Evolutionary conservation across 208 protist species (phyloP), one percentile per base, ranked within the genome.

Genomic region (Tritrichomonas foetus): DNA sequence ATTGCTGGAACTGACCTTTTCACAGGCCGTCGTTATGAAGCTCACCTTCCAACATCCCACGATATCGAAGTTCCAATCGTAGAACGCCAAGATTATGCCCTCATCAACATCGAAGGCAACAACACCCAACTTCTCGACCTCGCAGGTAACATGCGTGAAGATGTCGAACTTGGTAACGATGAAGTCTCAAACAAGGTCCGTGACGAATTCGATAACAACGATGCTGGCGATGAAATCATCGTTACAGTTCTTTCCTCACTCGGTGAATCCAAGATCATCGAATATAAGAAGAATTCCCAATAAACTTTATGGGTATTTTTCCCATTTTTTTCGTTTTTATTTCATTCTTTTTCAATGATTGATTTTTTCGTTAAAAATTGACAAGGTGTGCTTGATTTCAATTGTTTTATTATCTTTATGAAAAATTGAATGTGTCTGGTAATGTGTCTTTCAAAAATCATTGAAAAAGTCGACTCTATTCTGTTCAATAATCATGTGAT

Each of bases 1-100:
- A 97, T 99, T 95, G 97, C 97, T 93, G 98, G 96, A 93, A 97
- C 98, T 89, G 98, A 99, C 95, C 98, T 99, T 94, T 99, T 99
- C 97, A 99, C 97, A 92, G 97, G 97, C 93, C 99, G 98, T 96
- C 99, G 99, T 96, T 97, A 98, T 94, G 98, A 99, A 96, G 98
- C 98, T 93, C 97, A 99, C 94, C 98, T 96, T 61, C 98, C 98
- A 64, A 98, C 98, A 78, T 99, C 98, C 39, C 98, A 99, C 96
- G 99, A 98, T 95, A 97, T 99, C 80, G 96, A 98, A 84, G 97
- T 97, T 44, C 98, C 98, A 78, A 97, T 98, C 93, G 97, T 99
- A 93, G 97, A 96, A 93, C 97, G 98, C 93, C 94, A 94, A n/a
- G 98, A 99, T 44, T 99, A 98, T 96, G 97, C 93, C 50, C 89